Conservation (phyloP, 371 early-diverging fungal genomes). For the Capniomyces stellatus region DNA sequence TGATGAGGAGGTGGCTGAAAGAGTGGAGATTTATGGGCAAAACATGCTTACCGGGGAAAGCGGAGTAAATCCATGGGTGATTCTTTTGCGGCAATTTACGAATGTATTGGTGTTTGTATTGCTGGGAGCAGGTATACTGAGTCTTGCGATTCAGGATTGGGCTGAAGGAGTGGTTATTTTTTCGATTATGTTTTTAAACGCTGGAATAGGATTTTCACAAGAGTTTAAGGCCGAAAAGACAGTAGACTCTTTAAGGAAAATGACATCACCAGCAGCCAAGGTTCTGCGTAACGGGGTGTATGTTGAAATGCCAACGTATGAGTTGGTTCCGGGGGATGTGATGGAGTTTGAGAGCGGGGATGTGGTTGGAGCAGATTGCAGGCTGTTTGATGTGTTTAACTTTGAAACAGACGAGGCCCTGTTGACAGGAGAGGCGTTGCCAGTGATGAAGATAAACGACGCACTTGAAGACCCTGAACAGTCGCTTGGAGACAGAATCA, state of each 20-base stretch:
- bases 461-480: slow-evolving; percentile 27
- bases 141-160: slow-evolving; percentile 37
- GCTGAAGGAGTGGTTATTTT: slow-evolving; percentile 44
- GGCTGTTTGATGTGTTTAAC: slow-evolving; percentile 61
- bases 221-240: slow-evolving; percentile 79
- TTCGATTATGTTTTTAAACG: slow-evolving; percentile 54
- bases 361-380: slow-evolving; percentile 69
- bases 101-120: slow-evolving; percentile 74
- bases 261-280: slow-evolving; percentile 53
- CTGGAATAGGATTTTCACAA: slow-evolving; percentile 67
- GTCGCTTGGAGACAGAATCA: slow-evolving; percentile 35
- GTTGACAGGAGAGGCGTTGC: slow-evolving; percentile 68
- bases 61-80: slow-evolving; percentile 42
- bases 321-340: slow-evolving; percentile 75
- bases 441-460: slow-evolving; percentile 38
- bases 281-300: slow-evolving; percentile 65
- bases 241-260: slow-evolving; percentile 59
- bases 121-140: slow-evolving; percentile 41
- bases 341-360: slow-evolving; percentile 72
- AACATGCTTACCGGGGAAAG: slow-evolving; percentile 55
- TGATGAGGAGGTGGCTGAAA: slow-evolving; percentile 27
- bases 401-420: slow-evolving; percentile 71
- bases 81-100: slow-evolving; percentile 55
- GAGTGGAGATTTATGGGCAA: slow-evolving; percentile 40
- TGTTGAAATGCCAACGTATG: slow-evolving; percentile 38